Evolutionary conservation across 345 rosid species (phyloP).

Genomic region (Fremontodendron californicum): DNA sequence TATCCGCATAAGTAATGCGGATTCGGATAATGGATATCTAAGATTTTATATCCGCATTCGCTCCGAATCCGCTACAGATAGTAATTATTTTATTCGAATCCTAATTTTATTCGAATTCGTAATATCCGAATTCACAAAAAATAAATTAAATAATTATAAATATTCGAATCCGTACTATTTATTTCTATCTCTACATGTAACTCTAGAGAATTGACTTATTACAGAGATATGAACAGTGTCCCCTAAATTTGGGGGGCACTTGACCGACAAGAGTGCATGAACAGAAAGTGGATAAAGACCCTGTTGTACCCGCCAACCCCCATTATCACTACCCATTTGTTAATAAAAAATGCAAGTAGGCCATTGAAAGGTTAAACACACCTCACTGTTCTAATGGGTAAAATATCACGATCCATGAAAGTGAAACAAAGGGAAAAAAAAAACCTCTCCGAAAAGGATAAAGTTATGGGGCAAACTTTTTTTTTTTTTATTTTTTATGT

Average conservation of each 20-base stretch:
- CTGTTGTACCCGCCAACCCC: constrained; percentile 6
- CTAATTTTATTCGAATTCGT: no score
- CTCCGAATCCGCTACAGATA: no score
- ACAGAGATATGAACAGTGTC: constrained; percentile 11
- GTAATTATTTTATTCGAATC: no score
- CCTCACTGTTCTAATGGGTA: background rate
- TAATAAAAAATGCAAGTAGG: background rate
- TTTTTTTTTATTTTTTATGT: background rate
- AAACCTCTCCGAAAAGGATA: background rate
- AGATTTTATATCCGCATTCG: no score
- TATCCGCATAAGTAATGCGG: no score
- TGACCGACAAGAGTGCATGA: constrained; percentile 31
- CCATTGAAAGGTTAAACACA: constrained; percentile 15
- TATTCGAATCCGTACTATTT: no score
- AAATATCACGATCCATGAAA: constrained; percentile 9
- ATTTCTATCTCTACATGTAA: background rate
- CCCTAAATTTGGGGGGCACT: constrained; percentile 30
- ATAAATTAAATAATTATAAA: no score
- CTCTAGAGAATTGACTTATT: constrained; percentile 14
- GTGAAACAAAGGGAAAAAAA: constrained; percentile 12
- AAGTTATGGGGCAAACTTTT: constrained; percentile 14
- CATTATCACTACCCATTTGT: constrained; percentile 13
- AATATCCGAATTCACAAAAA: no score
- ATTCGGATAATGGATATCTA: no score
- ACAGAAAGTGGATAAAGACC: constrained; percentile 35